Evolutionary conservation across 768 basidiomycete genomes (phyloP).

Genomic region (Phanerochaete carnosa): DNA sequence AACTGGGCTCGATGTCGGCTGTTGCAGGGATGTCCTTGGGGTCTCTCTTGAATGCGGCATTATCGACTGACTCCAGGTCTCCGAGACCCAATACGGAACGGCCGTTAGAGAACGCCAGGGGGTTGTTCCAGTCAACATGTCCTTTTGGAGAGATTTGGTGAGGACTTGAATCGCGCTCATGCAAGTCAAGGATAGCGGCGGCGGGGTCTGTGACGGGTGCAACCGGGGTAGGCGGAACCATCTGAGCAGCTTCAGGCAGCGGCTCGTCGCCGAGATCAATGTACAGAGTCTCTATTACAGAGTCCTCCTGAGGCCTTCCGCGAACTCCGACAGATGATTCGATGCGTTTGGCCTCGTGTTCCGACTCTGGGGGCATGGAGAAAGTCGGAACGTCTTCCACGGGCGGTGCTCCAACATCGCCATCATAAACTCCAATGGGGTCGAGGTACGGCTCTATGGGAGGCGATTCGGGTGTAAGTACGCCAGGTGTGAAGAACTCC

Average conservation of each 20-base stretch:
- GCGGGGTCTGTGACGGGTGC: not conserved
- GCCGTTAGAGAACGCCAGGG: slow-evolving; percentile 30
- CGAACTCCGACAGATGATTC: not conserved
- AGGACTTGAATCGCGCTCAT: slow-evolving; percentile 11
- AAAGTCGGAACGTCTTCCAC: slow-evolving; percentile 5
- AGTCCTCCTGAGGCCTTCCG: not conserved
- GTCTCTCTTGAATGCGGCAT: not conserved
- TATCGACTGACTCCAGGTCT: slow-evolving; percentile 7
- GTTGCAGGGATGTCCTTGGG: not conserved
- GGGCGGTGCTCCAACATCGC: not conserved
- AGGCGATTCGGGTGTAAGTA: slow-evolving; percentile 9
- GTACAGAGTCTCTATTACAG: not conserved
- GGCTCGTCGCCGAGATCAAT: not conserved
- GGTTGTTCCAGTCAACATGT: slow-evolving; percentile 34
- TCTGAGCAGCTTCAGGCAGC: not conserved
- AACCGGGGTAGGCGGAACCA: not conserved
- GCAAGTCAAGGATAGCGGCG: not conserved
- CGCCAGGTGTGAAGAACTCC: slow-evolving; percentile 11
- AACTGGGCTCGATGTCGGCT: not conserved
- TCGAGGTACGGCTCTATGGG: not conserved
- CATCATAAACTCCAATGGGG: not conserved
- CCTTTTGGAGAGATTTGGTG: slow-evolving; percentile 9
- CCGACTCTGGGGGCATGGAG: slow-evolving; percentile 3
- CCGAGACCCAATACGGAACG: slow-evolving; percentile 18
- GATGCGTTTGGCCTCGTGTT: not conserved